Conservation (phyloP, 768 basidiomycete species). For the Imleria badia region DNA sequence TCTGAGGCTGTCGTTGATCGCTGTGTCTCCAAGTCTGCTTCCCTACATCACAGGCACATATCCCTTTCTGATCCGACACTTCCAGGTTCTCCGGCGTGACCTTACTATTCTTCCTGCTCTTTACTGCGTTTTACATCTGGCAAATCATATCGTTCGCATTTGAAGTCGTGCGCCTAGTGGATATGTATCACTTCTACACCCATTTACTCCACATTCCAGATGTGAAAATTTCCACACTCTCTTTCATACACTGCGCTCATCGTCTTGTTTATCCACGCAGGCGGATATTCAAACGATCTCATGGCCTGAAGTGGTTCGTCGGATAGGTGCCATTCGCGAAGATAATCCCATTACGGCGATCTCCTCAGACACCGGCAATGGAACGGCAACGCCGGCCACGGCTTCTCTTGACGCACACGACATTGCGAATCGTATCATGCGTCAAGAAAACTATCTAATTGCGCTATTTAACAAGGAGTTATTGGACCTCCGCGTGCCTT, state of each 20-base stretch:
- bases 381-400: slow-evolving; percentile 60
- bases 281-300: slow-evolving; percentile 97
- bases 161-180: slow-evolving; percentile 74
- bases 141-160: slow-evolving; percentile 79
- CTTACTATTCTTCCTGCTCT: slow-evolving; percentile 78
- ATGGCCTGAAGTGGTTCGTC: slow-evolving; percentile 92
- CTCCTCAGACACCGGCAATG: slow-evolving; percentile 55
- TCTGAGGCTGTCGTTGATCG: slow-evolving; percentile 78
- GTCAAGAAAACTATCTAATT: slow-evolving; percentile 98
- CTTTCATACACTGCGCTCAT: slow-evolving; percentile 10
- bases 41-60: not conserved
- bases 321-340: slow-evolving; percentile 87
- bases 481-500: slow-evolving; percentile 81
- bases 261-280: slow-evolving; percentile 43
- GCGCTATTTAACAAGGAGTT: slow-evolving; percentile 97
- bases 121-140: slow-evolving; percentile 87
- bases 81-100: slow-evolving; percentile 81
- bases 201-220: slow-evolving; percentile 93
- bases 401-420: slow-evolving; percentile 97
- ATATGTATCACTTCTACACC: slow-evolving; percentile 97
- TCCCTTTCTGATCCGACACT: slow-evolving; percentile 15
- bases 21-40: slow-evolving; percentile 78
- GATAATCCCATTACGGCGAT: slow-evolving; percentile 91
- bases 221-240: slow-evolving; percentile 44
- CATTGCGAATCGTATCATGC: slow-evolving; percentile 95